Conservation (phyloP, 306 rosid species). For the Dryas octopetala region DNA sequence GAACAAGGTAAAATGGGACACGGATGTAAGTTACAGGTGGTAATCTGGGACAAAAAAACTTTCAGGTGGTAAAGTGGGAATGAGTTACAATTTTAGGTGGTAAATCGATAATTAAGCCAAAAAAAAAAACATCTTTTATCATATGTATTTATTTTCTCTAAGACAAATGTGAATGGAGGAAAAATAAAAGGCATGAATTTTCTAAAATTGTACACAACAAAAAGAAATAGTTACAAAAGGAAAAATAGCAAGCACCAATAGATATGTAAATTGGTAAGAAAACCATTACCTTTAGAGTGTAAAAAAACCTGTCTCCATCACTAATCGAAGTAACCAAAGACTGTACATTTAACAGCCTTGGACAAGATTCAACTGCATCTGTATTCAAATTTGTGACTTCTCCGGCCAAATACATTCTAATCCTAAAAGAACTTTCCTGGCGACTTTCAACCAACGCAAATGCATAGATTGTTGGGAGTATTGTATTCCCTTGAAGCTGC, state of each 20-base stretch:
- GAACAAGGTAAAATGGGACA: too few relatives aligned
- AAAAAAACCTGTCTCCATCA: conserved; percentile 51
- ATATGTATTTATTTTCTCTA: not conserved
- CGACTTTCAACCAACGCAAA: conserved; percentile 83
- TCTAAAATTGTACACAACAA: not conserved
- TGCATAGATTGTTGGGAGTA: conserved; percentile 61
- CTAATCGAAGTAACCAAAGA: conserved; percentile 48
- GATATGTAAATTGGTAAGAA: not conserved
- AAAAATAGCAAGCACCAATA: not conserved
- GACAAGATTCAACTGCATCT: conserved; percentile 43
- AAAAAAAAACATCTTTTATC: too few relatives aligned
- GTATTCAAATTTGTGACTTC: conserved; percentile 47
- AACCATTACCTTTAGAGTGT: conserved; percentile 67
- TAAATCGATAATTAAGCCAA: too few relatives aligned
- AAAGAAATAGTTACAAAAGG: not conserved
- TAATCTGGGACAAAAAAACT: too few relatives aligned
- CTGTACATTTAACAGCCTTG: conserved; percentile 60
- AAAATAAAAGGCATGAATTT: not conserved
- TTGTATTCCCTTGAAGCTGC: conserved; percentile 53
- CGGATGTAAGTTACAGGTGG: too few relatives aligned
- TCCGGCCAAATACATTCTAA: conserved; percentile 76
- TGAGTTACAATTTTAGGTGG: too few relatives aligned
- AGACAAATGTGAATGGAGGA: not conserved
- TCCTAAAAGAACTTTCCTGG: conserved; percentile 49
- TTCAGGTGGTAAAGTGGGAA: too few relatives aligned